Evolutionary conservation across 2,329 filamentous ascomycete species (phyloP).

Genomic region (Thelonectria discophora): DNA sequence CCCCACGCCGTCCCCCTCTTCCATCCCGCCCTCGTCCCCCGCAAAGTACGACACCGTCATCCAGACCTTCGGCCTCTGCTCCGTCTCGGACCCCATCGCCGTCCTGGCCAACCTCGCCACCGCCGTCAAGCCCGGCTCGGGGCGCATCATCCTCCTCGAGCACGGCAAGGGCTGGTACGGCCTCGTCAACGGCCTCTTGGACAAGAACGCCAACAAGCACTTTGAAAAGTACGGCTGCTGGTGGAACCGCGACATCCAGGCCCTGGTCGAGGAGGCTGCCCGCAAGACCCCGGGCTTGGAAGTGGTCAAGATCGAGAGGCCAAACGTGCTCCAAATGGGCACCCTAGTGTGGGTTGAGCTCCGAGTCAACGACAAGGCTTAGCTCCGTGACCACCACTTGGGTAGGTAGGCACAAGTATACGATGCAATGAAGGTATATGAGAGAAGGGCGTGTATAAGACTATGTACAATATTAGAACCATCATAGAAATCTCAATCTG

Average conservation of each 20-base stretch:
- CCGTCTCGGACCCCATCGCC: constrained; percentile 63
- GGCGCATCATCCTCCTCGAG: constrained; percentile 69
- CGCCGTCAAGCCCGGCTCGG: constrained; percentile 61
- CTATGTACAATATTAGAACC: constrained; percentile 40
- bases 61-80: constrained; percentile 72
- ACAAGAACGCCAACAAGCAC: constrained; percentile 63
- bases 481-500: constrained; percentile 35
- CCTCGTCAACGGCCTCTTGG: constrained; percentile 64
- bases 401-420: constrained; percentile 14
- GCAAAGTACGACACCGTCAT: constrained; percentile 68
- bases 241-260: constrained; percentile 72
- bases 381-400: too few species aligned
- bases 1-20: constrained; percentile 48
- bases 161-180: constrained; percentile 67
- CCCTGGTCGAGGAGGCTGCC: constrained; percentile 61
- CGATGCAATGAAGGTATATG: constrained; percentile 17
- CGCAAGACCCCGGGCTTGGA: constrained; percentile 62
- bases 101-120: constrained; percentile 64
- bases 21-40: constrained; percentile 45
- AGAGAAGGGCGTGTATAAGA: constrained; percentile 37
- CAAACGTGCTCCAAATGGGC: constrained; percentile 62
- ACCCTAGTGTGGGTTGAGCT: constrained; percentile 69
- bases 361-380: constrained; percentile 47
- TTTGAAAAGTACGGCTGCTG: constrained; percentile 71
- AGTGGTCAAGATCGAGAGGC: constrained; percentile 62